Percentiles rank a stretch among this genome's conserved stretches.
Conservation (phyloP, 305 asterid genomes). For the Fraxinus paxiana region DNA sequence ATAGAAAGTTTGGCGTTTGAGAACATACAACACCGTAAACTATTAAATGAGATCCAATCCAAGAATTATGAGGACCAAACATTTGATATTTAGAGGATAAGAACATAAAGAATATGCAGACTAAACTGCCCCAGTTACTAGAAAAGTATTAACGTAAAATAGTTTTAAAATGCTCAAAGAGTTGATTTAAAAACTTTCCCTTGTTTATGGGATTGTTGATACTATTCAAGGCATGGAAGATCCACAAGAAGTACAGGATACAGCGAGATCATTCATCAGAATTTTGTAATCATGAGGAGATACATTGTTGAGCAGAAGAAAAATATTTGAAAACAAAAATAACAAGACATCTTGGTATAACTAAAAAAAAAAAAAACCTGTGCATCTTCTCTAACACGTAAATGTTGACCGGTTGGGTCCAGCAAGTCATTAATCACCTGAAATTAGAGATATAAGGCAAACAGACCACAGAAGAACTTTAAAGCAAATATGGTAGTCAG, state of each 20-base stretch:
- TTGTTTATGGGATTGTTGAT: background rate
- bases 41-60: background rate
- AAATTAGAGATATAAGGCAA: conserved; percentile 21
- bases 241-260: conserved; percentile 7
- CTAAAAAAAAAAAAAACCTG: conserved; percentile 51
- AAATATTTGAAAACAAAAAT: background rate
- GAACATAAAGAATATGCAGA: background rate
- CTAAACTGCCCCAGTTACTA: background rate
- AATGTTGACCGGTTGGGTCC: conserved; percentile 96
- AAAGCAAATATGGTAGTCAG: background rate
- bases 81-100: background rate
- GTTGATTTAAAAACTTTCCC: background rate
- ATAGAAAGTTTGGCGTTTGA: background rate
- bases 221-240: background rate
- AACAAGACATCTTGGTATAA: conserved; percentile 1
- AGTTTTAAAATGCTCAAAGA: background rate
- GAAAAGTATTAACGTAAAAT: background rate
- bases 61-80: background rate
- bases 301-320: conserved; percentile 11
- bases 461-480: conserved; percentile 4
- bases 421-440: conserved; percentile 97
- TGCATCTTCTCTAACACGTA: conserved; percentile 94
- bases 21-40: background rate
- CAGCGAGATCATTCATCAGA: conserved; percentile 11
- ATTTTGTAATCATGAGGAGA: conserved; percentile 10